These are phyloP conservation scores for Phytopythium sindhum DNA, from an alignment of 352 stramenopile genomes.

Conservation along the genomic window DNA sequence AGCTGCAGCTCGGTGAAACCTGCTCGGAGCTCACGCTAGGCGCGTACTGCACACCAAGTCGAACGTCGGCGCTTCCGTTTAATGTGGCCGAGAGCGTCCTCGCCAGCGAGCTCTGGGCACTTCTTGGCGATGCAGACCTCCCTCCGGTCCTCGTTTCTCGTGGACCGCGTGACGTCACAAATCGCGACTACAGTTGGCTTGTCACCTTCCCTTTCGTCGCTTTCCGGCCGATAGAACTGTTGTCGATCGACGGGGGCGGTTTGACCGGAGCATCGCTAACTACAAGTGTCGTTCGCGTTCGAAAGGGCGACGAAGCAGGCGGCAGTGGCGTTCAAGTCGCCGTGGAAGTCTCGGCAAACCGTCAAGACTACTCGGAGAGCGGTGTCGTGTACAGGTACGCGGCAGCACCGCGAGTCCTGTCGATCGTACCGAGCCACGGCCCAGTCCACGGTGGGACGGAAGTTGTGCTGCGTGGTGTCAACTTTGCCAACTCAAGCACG, in stretches of 20 bases:
- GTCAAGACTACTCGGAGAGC: conserved; percentile 63
- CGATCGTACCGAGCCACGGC: conserved; percentile 67
- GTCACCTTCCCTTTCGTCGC: conserved; percentile 34
- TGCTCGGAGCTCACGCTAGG: conserved; percentile 56
- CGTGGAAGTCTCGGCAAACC: conserved; percentile 88
- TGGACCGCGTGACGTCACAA: conserved; percentile 7
- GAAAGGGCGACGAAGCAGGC: conserved; percentile 32
- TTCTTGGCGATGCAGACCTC: conserved; percentile 40
- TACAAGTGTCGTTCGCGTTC: conserved; percentile 16
- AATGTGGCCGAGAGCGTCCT: conserved; percentile 50
- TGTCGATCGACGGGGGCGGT: background rate
- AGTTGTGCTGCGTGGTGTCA: conserved; percentile 65
- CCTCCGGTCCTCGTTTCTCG: conserved; percentile 48
- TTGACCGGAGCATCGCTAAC: background rate
- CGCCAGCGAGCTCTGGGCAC: conserved; percentile 39
- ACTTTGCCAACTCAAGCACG: conserved; percentile 70
- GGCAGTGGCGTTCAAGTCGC: conserved; percentile 54
- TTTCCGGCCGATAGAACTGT: conserved; percentile 16
- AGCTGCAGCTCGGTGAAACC: conserved; percentile 43
- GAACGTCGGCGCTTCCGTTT: conserved; percentile 37
- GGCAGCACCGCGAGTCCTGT: conserved; percentile 50
- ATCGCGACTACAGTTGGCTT: conserved; percentile 40
- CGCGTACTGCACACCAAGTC: conserved; percentile 38
- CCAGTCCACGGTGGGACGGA: conserved; percentile 79
- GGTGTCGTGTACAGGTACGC: conserved; percentile 66